Evolutionary conservation across 1,139 yeast genomes (phyloP).

Genomic region (Arxiozyma slooffiae): DNA sequence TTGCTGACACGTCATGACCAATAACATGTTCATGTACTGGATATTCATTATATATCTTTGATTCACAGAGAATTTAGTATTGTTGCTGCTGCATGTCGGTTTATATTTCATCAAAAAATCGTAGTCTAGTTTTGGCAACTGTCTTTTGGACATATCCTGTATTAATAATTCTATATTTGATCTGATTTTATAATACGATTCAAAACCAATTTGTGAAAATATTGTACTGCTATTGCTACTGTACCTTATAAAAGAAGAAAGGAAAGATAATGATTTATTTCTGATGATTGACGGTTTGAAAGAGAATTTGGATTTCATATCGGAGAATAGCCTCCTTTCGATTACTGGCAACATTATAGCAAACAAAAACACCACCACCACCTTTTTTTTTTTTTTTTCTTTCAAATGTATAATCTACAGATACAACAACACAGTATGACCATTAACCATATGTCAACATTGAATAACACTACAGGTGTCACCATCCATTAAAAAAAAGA

Average conservation of each 20-base stretch:
- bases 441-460: too few species aligned
- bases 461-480: too few species aligned
- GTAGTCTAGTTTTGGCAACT: slow-evolving; percentile 21
- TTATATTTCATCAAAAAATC: slow-evolving; percentile 21
- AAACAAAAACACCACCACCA: too few species aligned
- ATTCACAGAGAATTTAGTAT: slow-evolving; percentile 10
- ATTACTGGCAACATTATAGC: too few species aligned
- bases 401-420: too few species aligned
- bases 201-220: slow-evolving; percentile 14
- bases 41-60: slow-evolving; percentile 26
- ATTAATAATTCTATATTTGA: slow-evolving; percentile 27
- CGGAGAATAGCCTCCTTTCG: too few species aligned
- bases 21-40: slow-evolving; percentile 37
- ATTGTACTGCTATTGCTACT: slow-evolving; percentile 24
- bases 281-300: too few species aligned
- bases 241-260: neutral
- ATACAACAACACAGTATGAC: too few species aligned
- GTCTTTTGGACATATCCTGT: slow-evolving; percentile 25
- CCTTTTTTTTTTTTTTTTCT: too few species aligned
- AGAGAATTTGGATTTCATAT: too few species aligned
- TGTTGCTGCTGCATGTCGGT: slow-evolving; percentile 13
- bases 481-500: too few species aligned
- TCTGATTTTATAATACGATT: slow-evolving; percentile 24
- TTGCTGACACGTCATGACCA: slow-evolving; percentile 41
- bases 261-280: too few species aligned